Base-by-base conservation (phyloP, 2,329 filamentous ascomycete species). In the Juglanconis oblonga region DNA sequence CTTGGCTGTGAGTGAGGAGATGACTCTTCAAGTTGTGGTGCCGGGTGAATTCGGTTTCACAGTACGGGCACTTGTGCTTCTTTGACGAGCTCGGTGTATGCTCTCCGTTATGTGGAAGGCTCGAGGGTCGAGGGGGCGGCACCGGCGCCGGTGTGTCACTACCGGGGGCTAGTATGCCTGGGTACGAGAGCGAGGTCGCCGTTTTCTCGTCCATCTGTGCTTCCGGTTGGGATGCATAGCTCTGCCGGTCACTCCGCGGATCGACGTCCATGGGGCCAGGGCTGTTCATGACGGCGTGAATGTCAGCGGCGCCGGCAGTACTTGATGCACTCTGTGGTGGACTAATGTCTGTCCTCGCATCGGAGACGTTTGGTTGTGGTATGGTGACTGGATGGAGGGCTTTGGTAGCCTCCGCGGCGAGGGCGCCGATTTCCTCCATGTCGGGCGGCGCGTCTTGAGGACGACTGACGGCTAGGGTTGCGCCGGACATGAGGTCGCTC, bases 1-100 rank as follows among this genome's bases (percentile, higher is more conserved):
- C 95, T 79, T 99, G 94, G 69, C 93, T 97, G 74, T 98, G 95
- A 0, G 95, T 98, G 71, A 99, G 85, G 59, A 99, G 83, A 77
- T 99, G 95, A 67, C 92, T 97, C 77, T 98, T 99, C 33, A 98
- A 84, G 70, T 99, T 98, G 73, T 98, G 95, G 72, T 98, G 95
- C 49, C 95, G 87, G 33, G 95, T 99, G 68, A 99, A 99, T 70
- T 97, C 95, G 5, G 95, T 97, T 44, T 92, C 87, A 80, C 95
- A 99, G 73, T 96, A 97, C 0, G 92, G 94, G 71, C 95, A 99
- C 74, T 95, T 96, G 78, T 99, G 94, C 70, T 95, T 94, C 77
- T 97, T 97, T 55, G 77, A 75, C 32, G 87, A 87, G 0, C 90
- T 88, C 5, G 92, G 91, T 67, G 86, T 67, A 68, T 80, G 59